A percentile compares a stretch with the other conserved stretches of the same genome.
Conservation (phyloP, 2,329 filamentous ascomycete genomes). For the Cercospora sp. region DNA sequence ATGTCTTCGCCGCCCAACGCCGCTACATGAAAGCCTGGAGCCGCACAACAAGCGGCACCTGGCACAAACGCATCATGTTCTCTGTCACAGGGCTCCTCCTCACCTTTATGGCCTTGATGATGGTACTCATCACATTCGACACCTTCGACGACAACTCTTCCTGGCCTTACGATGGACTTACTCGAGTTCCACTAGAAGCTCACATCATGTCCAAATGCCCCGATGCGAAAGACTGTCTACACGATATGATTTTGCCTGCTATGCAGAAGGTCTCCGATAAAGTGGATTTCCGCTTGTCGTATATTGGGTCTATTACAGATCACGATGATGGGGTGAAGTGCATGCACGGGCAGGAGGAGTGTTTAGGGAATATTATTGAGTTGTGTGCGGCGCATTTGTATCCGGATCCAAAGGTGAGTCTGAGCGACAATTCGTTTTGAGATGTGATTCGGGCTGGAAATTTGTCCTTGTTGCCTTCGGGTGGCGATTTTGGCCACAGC, state of each 20-base stretch:
- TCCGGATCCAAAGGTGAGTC: conserved; percentile 71
- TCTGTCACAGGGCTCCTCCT: conserved; percentile 33
- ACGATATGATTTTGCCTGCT: conserved; percentile 75
- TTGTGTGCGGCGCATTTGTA: conserved; percentile 85
- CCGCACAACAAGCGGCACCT: conserved; percentile 35
- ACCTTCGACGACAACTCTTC: conserved; percentile 32
- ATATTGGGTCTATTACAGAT: conserved; percentile 77
- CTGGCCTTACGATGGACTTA: conserved; percentile 25
- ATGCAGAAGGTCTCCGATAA: conserved; percentile 82
- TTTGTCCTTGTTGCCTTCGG: no score
- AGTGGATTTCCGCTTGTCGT: conserved; percentile 88
- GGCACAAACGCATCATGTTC: conserved; percentile 38
- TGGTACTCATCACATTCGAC: conserved; percentile 31
- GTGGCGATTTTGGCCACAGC: no score
- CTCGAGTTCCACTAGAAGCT: conserved; percentile 75
- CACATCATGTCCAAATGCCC: conserved; percentile 97
- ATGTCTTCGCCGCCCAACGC: conserved; percentile 37
- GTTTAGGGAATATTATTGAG: conserved; percentile 90
- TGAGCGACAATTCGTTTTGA: neutral
- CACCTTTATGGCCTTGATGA: conserved; percentile 32
- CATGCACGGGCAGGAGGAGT: conserved; percentile 86
- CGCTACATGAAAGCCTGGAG: conserved; percentile 40
- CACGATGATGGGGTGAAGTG: conserved; percentile 82
- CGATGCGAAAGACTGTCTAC: conserved; percentile 81
- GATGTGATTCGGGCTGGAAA: no score